These are phyloP conservation scores for Plectosphaerella sp. DNA, from an alignment of 2,329 filamentous ascomycete species.

Conservation along the genomic window DNA sequence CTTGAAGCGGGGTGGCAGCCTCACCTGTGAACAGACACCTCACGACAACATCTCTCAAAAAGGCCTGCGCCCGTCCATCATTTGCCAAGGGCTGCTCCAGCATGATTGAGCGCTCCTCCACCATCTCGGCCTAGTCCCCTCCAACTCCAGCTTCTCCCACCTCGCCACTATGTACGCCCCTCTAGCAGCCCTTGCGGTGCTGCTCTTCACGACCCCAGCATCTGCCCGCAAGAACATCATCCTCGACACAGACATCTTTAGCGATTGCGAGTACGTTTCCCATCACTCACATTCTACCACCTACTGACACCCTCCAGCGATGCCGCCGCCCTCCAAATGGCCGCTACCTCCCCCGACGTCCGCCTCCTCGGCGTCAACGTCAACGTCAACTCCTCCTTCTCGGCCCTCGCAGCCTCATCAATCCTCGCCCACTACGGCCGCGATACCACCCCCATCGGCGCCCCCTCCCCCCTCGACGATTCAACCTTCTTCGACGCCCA, in stretches of 20 bases:
- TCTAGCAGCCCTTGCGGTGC: neutral
- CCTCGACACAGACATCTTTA: constrained; percentile 42
- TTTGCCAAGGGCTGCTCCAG: neutral
- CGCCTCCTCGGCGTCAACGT: constrained; percentile 36
- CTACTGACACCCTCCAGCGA: constrained; percentile 22
- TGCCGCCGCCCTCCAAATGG: constrained; percentile 34
- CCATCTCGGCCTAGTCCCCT: neutral
- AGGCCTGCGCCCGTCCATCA: neutral
- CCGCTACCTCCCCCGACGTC: constrained; percentile 27
- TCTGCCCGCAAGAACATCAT: constrained; percentile 30
- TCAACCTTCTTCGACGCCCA: constrained; percentile 37
- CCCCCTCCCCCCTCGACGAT: constrained; percentile 33
- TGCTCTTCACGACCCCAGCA: neutral
- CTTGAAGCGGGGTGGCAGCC: neutral
- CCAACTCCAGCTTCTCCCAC: neutral
- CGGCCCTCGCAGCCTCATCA: constrained; percentile 32
- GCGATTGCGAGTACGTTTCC: constrained; percentile 36
- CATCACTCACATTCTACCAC: neutral
- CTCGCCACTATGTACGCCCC: neutral
- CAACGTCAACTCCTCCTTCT: constrained; percentile 36
- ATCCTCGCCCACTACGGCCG: constrained; percentile 36
- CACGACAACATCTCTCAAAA: neutral
- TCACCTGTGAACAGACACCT: neutral
- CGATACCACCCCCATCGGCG: constrained; percentile 28
- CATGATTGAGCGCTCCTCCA: neutral